These are phyloP conservation scores for Calonectria henricotiae DNA, from an alignment of 2,329 filamentous ascomycete genomes.

Conservation along the genomic window DNA sequence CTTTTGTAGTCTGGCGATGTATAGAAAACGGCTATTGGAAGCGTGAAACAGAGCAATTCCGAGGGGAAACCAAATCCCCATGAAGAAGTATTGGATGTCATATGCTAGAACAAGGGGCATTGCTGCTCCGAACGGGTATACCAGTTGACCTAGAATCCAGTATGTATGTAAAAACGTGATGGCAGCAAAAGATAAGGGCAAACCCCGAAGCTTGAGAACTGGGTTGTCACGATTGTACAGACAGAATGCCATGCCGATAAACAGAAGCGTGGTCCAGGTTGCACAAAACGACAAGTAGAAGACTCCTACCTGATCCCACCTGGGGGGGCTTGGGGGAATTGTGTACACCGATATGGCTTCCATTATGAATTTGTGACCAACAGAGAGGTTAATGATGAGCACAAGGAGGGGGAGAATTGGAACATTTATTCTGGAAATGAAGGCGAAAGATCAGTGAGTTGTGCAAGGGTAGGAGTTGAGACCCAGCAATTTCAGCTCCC, in stretches of 20 bases:
- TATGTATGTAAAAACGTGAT: conserved; percentile 63
- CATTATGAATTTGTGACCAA: conserved; percentile 29
- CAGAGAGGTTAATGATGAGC: not conserved
- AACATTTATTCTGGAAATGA: conserved; percentile 9
- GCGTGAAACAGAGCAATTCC: conserved; percentile 78
- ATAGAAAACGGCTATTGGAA: conserved; percentile 73
- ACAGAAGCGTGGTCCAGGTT: conserved; percentile 60
- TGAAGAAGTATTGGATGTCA: conserved; percentile 72
- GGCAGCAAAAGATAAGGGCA: conserved; percentile 61
- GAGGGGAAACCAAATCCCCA: conserved; percentile 76
- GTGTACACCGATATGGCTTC: conserved; percentile 12
- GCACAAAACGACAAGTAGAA: conserved; percentile 60
- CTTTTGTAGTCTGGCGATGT: conserved; percentile 70
- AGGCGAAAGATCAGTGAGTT: not conserved
- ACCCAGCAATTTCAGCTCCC: conserved; percentile 11
- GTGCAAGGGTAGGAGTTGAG: not conserved
- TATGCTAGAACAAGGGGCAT: conserved; percentile 64
- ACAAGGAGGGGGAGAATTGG: not conserved
- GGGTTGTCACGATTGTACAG: conserved; percentile 60
- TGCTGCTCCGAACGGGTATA: conserved; percentile 57
- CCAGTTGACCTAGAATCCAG: conserved; percentile 61
- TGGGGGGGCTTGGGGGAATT: conserved; percentile 51
- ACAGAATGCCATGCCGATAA: conserved; percentile 61
- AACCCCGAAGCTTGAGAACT: conserved; percentile 60
- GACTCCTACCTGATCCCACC: conserved; percentile 59